These are phyloP conservation scores for Cajanus cajan DNA, from an alignment of 306 rosid species.

Conservation along the genomic window DNA sequence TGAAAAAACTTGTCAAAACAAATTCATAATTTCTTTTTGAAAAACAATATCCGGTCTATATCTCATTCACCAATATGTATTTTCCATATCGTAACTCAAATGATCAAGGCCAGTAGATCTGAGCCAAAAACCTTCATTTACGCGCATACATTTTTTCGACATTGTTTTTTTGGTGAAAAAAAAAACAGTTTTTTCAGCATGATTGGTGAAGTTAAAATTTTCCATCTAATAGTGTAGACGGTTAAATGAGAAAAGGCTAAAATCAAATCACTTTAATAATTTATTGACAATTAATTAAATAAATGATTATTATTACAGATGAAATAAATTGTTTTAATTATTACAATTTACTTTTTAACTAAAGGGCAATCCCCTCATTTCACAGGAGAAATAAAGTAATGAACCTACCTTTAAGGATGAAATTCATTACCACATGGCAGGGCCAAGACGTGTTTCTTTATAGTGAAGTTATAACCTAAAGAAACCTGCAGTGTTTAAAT, in stretches of 20 bases:
- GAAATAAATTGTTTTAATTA: no score
- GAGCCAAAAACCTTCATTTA: neutral
- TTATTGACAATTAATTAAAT: neutral
- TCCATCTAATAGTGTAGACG: neutral
- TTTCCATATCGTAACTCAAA: neutral
- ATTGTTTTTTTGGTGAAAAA: no score
- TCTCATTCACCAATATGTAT: neutral
- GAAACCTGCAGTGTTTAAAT: neutral
- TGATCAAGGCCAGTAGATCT: neutral
- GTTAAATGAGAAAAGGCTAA: neutral
- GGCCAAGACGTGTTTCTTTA: neutral
- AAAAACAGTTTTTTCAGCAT: no score
- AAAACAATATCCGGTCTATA: neutral
- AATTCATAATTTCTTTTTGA: no score
- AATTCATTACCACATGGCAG: neutral
- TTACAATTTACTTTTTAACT: no score
- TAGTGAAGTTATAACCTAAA: neutral
- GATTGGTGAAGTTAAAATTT: neutral
- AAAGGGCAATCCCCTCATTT: no score
- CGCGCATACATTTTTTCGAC: no score
- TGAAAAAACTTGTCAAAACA: no score
- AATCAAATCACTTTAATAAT: neutral
- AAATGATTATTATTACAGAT: no score
- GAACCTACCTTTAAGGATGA: neutral
- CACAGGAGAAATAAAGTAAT: neutral